Evolutionary conservation across 2,329 filamentous ascomycete species (phyloP).

Genomic region (Nigrospora osmanthi): DNA sequence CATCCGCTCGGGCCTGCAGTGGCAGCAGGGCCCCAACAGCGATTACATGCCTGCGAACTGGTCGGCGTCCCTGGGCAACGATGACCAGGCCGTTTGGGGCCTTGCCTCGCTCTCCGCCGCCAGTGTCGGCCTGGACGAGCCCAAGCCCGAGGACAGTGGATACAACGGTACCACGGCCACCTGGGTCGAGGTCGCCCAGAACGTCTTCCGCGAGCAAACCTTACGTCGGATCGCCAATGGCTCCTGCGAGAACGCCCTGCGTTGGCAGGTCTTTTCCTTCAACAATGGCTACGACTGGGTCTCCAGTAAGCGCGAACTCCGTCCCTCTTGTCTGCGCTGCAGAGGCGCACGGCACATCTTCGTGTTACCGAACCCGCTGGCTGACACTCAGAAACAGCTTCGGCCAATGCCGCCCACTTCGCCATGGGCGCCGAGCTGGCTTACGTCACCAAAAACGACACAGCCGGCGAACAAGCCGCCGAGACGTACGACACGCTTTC

Average conservation of each 20-base stretch:
- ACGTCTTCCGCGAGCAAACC: constrained; percentile 52
- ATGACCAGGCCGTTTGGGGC: constrained; percentile 55
- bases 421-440: constrained; percentile 50
- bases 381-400: constrained; percentile 14
- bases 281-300: constrained; percentile 43
- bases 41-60: constrained; percentile 35
- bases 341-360: background rate
- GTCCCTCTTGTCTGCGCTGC: too few species aligned
- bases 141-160: constrained; percentile 26
- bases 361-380: background rate
- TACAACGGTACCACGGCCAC: constrained; percentile 24
- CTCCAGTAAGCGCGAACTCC: constrained; percentile 21
- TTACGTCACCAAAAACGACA: constrained; percentile 54
- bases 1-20: constrained; percentile 32
- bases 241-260: constrained; percentile 49
- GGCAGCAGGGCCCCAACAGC: constrained; percentile 30
- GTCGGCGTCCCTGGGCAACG: constrained; percentile 30
- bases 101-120: constrained; percentile 51
- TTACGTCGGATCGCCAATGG: constrained; percentile 35
- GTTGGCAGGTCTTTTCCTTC: constrained; percentile 56
- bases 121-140: constrained; percentile 49
- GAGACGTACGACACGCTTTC: constrained; percentile 47
- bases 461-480: constrained; percentile 40
- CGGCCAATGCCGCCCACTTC: constrained; percentile 39
- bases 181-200: constrained; percentile 54